These are phyloP conservation scores for Elsinoe fawcettii DNA, from an alignment of 2,329 filamentous ascomycete genomes.

Conservation along the genomic window DNA sequence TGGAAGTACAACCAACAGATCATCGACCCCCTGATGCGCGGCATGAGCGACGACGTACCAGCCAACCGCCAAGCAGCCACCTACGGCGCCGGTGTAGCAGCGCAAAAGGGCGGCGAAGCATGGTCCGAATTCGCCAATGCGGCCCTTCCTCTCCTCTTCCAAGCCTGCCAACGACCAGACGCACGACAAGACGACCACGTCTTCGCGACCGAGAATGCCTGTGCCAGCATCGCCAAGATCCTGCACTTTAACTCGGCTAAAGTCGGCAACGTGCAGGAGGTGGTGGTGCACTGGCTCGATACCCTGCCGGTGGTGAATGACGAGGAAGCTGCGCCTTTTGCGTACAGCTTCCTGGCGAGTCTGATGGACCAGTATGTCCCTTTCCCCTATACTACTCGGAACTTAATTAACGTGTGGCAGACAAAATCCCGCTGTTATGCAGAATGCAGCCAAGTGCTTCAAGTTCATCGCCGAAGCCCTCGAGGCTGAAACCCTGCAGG, in stretches of 20 bases:
- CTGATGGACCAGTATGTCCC: slow-evolving; percentile 83
- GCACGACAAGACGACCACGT: slow-evolving; percentile 86
- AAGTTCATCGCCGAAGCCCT: slow-evolving; percentile 79
- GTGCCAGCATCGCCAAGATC: slow-evolving; percentile 93
- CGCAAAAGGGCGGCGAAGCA: slow-evolving; percentile 76
- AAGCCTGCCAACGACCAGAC: slow-evolving; percentile 71
- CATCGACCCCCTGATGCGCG: slow-evolving; percentile 74
- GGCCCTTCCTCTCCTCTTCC: slow-evolving; percentile 73
- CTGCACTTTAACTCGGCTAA: slow-evolving; percentile 78
- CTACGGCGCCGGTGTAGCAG: slow-evolving; percentile 92
- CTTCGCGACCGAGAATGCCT: slow-evolving; percentile 96
- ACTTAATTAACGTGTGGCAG: slow-evolving; percentile 44
- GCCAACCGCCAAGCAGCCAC: slow-evolving; percentile 93
- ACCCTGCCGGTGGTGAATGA: slow-evolving; percentile 90
- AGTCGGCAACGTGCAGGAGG: slow-evolving; percentile 65
- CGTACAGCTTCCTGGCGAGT: slow-evolving; percentile 84
- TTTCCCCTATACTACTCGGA: neutral
- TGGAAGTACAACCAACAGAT: slow-evolving; percentile 82
- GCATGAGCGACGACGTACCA: slow-evolving; percentile 76
- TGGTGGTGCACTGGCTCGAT: slow-evolving; percentile 79
- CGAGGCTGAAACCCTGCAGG: slow-evolving; percentile 82
- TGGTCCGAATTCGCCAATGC: slow-evolving; percentile 85
- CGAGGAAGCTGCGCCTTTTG: slow-evolving; percentile 93
- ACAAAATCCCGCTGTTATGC: slow-evolving; percentile 73
- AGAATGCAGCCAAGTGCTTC: slow-evolving; percentile 74